Evolutionary conservation across 2,329 filamentous ascomycete species (phyloP).

Genomic region (Rhinocladiella mackenziei): DNA sequence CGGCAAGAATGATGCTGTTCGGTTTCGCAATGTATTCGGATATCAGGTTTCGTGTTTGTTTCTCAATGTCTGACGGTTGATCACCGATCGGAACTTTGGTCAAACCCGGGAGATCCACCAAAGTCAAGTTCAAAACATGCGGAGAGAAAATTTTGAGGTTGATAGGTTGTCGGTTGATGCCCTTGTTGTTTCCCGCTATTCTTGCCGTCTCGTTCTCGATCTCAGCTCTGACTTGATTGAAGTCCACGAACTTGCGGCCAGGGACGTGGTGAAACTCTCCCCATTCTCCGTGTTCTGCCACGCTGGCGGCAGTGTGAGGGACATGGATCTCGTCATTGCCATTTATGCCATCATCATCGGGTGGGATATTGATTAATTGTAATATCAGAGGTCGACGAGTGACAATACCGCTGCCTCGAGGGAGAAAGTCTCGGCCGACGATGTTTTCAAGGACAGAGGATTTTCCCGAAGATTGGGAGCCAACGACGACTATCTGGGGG

Average conservation of each 20-base stretch:
- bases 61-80: constrained; percentile 96
- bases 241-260: constrained; percentile 83
- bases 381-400: constrained; percentile 91
- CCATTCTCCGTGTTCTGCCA: constrained; percentile 69
- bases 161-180: constrained; percentile 95
- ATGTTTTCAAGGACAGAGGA: constrained; percentile 99
- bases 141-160: constrained; percentile 98
- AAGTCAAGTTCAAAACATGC: constrained; percentile 89
- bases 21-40: constrained; percentile 98
- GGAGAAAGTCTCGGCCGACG: constrained; percentile 93
- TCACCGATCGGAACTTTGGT: constrained; percentile 99
- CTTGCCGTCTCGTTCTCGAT: constrained; percentile 95
- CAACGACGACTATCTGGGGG: constrained; percentile 97
- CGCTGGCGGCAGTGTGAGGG: constrained; percentile 72
- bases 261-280: constrained; percentile 96
- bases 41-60: constrained; percentile 93
- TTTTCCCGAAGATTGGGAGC: constrained; percentile 96
- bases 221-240: constrained; percentile 87
- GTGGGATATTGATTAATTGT: constrained; percentile 94
- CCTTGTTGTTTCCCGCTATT: constrained; percentile 95
- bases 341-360: constrained; percentile 56
- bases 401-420: constrained; percentile 93
- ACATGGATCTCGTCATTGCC: constrained; percentile 59
- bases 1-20: constrained; percentile 94
- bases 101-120: constrained; percentile 91